Percentiles rank a stretch among this genome's conserved stretches.
Evolutionary conservation across 139 green algal genomes (phyloP).

Genomic region (Auxenochlorella pyrenoidosa): DNA sequence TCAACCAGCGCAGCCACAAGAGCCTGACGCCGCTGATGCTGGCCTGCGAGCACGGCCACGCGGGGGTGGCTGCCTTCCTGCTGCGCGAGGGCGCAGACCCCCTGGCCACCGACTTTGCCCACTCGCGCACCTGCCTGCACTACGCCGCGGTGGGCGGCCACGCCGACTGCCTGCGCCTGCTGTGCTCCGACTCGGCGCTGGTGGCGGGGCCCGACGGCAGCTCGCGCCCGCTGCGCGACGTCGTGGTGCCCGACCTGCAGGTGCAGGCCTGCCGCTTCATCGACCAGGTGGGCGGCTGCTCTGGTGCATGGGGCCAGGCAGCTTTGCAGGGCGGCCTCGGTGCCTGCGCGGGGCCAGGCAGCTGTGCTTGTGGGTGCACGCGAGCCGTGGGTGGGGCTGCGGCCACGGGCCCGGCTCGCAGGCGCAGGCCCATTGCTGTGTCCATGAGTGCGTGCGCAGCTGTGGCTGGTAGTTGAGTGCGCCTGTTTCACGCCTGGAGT

Average conservation of each 20-base stretch:
- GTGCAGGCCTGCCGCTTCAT: slow-evolving; percentile 52
- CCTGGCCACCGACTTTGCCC: slow-evolving; percentile 45
- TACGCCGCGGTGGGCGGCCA: slow-evolving; percentile 54
- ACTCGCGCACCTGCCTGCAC: slow-evolving; percentile 55
- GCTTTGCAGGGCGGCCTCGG: no score
- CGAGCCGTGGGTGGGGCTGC: no score
- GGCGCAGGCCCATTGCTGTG: no score
- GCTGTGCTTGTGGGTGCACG: no score
- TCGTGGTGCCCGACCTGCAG: slow-evolving; percentile 57
- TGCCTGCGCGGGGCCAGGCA: no score
- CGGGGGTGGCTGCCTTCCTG: slow-evolving; percentile 43
- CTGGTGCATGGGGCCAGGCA: no score
- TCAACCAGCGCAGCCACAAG: slow-evolving; percentile 50
- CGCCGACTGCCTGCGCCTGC: slow-evolving; percentile 37
- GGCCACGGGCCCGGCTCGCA: no score
- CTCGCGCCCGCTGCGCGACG: slow-evolving; percentile 37
- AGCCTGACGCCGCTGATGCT: slow-evolving; percentile 64
- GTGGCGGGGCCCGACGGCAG: slow-evolving; percentile 35
- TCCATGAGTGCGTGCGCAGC: no score
- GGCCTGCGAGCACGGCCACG: slow-evolving; percentile 58
- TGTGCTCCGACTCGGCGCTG: slow-evolving; percentile 43
- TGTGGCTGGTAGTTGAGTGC: no score
- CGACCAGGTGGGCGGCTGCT: slow-evolving; percentile 12
- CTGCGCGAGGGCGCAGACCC: slow-evolving; percentile 54
- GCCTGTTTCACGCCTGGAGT: no score